Conservation (phyloP, 306 rosid species). For the Astragalus membranaceus region DNA sequence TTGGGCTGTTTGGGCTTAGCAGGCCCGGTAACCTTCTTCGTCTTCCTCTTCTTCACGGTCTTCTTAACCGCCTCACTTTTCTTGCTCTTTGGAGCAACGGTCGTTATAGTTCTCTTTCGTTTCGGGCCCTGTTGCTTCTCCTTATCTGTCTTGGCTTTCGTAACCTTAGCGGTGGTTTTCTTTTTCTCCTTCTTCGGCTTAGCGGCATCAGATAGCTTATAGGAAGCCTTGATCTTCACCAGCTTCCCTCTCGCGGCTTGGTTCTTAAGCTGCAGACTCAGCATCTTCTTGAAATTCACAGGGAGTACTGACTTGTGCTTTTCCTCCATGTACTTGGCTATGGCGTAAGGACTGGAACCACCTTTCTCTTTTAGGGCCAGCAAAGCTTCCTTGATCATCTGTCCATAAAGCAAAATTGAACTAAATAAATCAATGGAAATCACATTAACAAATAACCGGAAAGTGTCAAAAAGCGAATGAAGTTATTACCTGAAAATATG, state of each 20-base stretch:
- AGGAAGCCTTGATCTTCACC: constrained; percentile 75
- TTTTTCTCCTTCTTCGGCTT: constrained; percentile 28
- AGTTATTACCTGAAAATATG: constrained; percentile 62
- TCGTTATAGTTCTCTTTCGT: not conserved
- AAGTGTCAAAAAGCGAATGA: not conserved
- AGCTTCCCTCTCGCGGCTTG: constrained; percentile 61
- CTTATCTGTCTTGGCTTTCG: constrained; percentile 20
- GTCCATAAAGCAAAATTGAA: not conserved
- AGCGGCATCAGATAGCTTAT: constrained; percentile 44
- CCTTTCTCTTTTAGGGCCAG: constrained; percentile 60
- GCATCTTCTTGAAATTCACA: constrained; percentile 62
- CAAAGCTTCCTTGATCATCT: constrained; percentile 89
- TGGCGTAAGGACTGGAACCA: constrained; percentile 87
- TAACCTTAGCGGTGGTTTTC: not conserved
- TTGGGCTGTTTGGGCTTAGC: constrained; percentile 73
- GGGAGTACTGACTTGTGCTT: constrained; percentile 73
- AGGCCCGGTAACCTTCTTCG: constrained; percentile 41
- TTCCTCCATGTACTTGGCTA: constrained; percentile 85
- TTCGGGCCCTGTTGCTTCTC: constrained; percentile 15
- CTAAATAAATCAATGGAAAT: not conserved
- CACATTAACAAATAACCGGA: not conserved
- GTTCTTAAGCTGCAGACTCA: constrained; percentile 72
- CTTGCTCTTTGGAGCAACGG: constrained; percentile 24
- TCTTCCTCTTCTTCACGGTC: constrained; percentile 20
- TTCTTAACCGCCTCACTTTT: constrained; percentile 20